Conservation (phyloP, 2,329 filamentous ascomycete genomes). For the Curvularia eragrostidis region DNA sequence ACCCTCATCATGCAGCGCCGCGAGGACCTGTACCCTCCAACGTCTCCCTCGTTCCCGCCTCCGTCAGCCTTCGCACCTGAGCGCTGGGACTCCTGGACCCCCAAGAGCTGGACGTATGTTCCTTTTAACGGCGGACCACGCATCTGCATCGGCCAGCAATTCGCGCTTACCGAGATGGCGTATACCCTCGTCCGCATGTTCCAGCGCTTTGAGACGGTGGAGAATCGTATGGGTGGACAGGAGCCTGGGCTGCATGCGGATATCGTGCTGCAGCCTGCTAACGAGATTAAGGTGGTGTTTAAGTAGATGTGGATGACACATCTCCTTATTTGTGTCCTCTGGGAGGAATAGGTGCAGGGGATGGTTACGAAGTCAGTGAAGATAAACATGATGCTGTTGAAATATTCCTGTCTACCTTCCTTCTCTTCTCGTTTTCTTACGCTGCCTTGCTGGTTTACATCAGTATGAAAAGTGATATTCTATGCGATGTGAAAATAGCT, state of each 20-base stretch:
- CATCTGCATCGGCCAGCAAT: slow-evolving; percentile 61
- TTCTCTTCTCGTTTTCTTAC: too few relatives aligned
- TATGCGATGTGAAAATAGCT: too few relatives aligned
- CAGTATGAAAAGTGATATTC: too few relatives aligned
- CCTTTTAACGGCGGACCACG: slow-evolving; percentile 58
- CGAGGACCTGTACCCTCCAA: slow-evolving; percentile 56
- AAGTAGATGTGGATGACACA: neutral
- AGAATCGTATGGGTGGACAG: slow-evolving; percentile 48
- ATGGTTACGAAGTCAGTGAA: too few relatives aligned
- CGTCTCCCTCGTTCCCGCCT: slow-evolving; percentile 50
- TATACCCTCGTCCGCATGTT: slow-evolving; percentile 57
- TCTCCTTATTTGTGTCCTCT: too few relatives aligned
- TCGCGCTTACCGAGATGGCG: slow-evolving; percentile 59
- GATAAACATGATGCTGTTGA: too few relatives aligned
- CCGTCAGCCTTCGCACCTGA: slow-evolving; percentile 56
- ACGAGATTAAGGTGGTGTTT: slow-evolving; percentile 51
- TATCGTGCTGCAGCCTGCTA: slow-evolving; percentile 57
- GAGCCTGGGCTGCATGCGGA: slow-evolving; percentile 53
- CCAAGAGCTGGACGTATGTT: slow-evolving; percentile 57
- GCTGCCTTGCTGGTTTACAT: too few relatives aligned
- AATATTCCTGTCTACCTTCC: too few relatives aligned
- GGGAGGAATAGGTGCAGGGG: too few relatives aligned
- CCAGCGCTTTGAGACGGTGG: slow-evolving; percentile 54
- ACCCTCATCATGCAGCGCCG: slow-evolving; percentile 59
- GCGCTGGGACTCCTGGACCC: slow-evolving; percentile 58